Percentiles rank a stretch among this genome's conserved stretches.
Evolutionary conservation across 2,329 filamentous ascomycete genomes (phyloP).

Genomic region (Hymenoscyphus albidus): DNA sequence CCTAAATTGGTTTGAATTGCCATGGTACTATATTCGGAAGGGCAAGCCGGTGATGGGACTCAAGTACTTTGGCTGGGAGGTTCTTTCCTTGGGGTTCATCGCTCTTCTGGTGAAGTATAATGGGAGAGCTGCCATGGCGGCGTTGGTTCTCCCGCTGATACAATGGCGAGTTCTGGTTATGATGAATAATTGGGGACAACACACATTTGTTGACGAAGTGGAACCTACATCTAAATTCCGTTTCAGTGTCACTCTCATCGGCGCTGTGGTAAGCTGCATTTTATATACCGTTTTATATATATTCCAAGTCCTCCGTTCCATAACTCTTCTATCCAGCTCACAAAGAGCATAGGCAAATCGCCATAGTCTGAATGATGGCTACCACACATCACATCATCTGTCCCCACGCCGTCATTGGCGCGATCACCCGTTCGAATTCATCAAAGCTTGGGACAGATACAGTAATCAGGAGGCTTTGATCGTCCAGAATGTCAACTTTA

Average conservation of each 20-base stretch:
- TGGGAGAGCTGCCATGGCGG: neutral
- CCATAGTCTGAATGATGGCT: slow-evolving; percentile 1
- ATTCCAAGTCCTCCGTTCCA: neutral
- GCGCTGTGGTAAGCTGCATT: neutral
- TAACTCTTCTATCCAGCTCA: neutral
- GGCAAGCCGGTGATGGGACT: neutral
- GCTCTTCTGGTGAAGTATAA: neutral
- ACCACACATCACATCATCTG: neutral
- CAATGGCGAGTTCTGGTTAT: neutral
- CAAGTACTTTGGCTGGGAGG: neutral
- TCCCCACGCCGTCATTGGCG: neutral
- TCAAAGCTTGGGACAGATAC: neutral
- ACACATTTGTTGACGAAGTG: neutral
- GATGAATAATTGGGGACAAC: neutral
- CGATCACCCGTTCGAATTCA: neutral
- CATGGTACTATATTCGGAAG: neutral
- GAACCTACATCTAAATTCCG: neutral
- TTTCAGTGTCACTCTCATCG: neutral
- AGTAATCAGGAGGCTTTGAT: neutral
- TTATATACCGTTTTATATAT: neutral
- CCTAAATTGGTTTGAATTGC: neutral
- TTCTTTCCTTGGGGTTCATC: neutral
- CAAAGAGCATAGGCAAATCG: neutral
- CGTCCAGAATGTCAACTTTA: neutral
- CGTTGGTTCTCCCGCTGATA: neutral